Conservation (phyloP, 78 protist genomes). For the Creolimax fragrantissima region DNA sequence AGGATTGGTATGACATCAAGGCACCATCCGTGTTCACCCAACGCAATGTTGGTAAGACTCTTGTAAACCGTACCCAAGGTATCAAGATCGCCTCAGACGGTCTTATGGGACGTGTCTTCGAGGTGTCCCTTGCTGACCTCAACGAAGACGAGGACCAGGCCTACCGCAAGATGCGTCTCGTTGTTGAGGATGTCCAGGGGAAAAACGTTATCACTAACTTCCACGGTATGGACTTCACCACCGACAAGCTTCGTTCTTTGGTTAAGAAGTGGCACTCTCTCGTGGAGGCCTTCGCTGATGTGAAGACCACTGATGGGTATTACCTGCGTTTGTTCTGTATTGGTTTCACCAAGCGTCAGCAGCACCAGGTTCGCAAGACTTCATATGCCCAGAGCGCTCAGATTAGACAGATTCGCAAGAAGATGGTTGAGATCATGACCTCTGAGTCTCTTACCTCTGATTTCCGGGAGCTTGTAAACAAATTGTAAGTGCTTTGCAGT, state of each 20-base stretch:
- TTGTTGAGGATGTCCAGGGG: conserved; percentile 92
- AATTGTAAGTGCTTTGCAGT: conserved; percentile 41
- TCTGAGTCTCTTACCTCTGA: conserved; percentile 59
- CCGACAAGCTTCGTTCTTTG: conserved; percentile 90
- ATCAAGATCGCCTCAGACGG: conserved; percentile 81
- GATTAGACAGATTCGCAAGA: conserved; percentile 77
- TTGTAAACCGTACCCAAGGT: conserved; percentile 87
- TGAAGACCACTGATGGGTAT: conserved; percentile 85
- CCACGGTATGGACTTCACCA: conserved; percentile 96
- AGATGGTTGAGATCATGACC: conserved; percentile 87
- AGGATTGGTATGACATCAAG: conserved; percentile 96
- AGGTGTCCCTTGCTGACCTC: conserved; percentile 91
- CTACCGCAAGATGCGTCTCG: conserved; percentile 86
- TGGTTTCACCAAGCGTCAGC: conserved; percentile 86
- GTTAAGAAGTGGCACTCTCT: conserved; percentile 93
- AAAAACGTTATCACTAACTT: conserved; percentile 81
- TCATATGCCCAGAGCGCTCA: conserved; percentile 86
- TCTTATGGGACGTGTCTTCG: conserved; percentile 93
- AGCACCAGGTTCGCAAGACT: conserved; percentile 71
- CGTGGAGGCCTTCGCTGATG: conserved; percentile 80
- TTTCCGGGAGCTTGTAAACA: conserved; percentile 70
- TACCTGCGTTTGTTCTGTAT: conserved; percentile 86
- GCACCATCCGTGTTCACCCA: conserved; percentile 85
- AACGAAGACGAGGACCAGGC: conserved; percentile 76
- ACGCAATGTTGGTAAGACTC: conserved; percentile 86